Percentiles rank a stretch among this genome's conserved stretches.
Conservation (phyloP, 177 flowering plant species). For the Vitis hybrid region DNA sequence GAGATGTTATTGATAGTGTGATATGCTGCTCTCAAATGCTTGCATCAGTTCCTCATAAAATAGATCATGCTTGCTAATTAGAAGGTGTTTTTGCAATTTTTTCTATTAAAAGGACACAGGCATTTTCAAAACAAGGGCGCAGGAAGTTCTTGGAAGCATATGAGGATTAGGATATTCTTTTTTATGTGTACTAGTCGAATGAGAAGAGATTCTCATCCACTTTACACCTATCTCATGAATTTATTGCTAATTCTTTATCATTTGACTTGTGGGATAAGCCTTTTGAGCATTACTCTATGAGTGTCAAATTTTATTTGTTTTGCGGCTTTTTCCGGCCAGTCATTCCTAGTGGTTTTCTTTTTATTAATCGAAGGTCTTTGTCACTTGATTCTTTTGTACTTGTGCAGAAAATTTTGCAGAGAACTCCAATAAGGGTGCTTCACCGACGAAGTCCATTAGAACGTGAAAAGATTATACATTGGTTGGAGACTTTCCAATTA, state of each 20-base stretch:
- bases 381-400: constrained; percentile 4
- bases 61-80: background rate
- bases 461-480: constrained; percentile 82
- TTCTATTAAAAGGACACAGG: background rate
- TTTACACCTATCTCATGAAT: background rate
- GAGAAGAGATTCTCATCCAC: background rate
- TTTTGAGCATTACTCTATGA: background rate
- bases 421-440: constrained; percentile 93
- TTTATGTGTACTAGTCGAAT: too few species aligned
- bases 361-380: background rate
- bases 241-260: too few species aligned
- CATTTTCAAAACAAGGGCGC: background rate
- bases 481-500: constrained; percentile 42
- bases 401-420: constrained; percentile 71
- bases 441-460: constrained; percentile 98
- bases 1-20: too few species aligned
- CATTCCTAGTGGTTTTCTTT: constrained; percentile 6
- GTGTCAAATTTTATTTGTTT: background rate
- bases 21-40: too few species aligned
- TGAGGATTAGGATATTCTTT: background rate
- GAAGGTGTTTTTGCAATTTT: background rate
- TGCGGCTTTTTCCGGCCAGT: background rate
- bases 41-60: background rate
- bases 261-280: background rate
- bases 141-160: background rate